Percentiles rank a stretch among this genome's conserved stretches.
phyloP scores from a whole-genome alignment of 2,329 filamentous ascomycete species.

The Diaporthe longicolla region DNA sequence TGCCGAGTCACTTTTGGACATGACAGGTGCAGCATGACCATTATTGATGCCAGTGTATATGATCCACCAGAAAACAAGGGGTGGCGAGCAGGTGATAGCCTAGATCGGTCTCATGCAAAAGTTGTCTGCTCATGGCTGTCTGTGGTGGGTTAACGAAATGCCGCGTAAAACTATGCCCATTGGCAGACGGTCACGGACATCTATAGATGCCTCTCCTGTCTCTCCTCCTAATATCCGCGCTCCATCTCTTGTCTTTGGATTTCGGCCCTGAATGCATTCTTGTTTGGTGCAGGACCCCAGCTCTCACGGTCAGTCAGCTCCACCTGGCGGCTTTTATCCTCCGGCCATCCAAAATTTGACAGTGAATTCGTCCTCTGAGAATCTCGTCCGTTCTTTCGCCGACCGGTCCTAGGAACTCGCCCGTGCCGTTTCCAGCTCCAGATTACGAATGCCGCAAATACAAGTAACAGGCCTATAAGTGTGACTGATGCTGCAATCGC shows the following conservation, averaged over 20 bases:
- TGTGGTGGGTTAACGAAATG: not conserved
- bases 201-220: too few relatives aligned
- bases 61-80: too few relatives aligned
- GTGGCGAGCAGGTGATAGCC: not conserved
- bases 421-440: constrained; percentile 48
- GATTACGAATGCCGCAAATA: constrained; percentile 45
- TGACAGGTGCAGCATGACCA: not conserved
- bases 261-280: constrained; percentile 56
- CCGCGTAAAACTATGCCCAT: too few relatives aligned
- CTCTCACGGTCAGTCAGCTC: constrained; percentile 51
- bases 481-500: constrained; percentile 51
- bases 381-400: constrained; percentile 31
- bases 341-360: constrained; percentile 26
- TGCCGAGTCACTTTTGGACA: not conserved
- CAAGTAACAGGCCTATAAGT: constrained; percentile 46
- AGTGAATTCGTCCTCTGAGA: constrained; percentile 24
- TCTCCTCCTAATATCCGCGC: not conserved
- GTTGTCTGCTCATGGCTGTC: not conserved
- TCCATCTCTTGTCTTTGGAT: constrained; percentile 51
- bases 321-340: constrained; percentile 46
- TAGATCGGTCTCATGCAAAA: not conserved
- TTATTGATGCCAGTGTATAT: too few relatives aligned
- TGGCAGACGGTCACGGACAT: not conserved
- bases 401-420: constrained; percentile 38
- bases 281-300: constrained; percentile 49